phyloP scores from a whole-genome alignment of 768 basidiomycete genomes.

The Trichaptum fuscoviolaceum region DNA sequence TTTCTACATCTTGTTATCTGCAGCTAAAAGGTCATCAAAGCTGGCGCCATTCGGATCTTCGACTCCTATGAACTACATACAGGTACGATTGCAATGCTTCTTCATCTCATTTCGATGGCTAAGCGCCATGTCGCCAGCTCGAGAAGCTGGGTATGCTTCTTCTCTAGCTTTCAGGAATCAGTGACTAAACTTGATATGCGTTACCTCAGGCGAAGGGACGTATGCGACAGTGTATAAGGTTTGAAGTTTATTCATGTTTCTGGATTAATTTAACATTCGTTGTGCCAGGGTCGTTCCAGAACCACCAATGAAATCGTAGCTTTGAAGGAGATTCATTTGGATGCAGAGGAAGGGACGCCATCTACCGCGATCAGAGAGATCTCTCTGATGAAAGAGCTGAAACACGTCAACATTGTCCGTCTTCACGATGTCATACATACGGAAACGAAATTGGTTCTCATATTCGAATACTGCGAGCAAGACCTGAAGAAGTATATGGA shows the following conservation, averaged over 20 bases:
- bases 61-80: slow-evolving; percentile 50
- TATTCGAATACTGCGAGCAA: slow-evolving; percentile 98
- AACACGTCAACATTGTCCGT: slow-evolving; percentile 97
- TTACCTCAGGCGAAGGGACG: slow-evolving; percentile 70
- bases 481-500: slow-evolving; percentile 99
- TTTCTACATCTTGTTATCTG: slow-evolving; percentile 4
- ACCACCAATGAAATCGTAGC: slow-evolving; percentile 99
- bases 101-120: not conserved
- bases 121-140: slow-evolving; percentile 38
- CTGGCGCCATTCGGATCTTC: slow-evolving; percentile 4
- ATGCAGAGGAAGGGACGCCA: slow-evolving; percentile 98
- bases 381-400: slow-evolving; percentile 98
- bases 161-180: not conserved
- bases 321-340: slow-evolving; percentile 97
- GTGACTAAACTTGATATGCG: slow-evolving; percentile 9
- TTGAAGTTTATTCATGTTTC: slow-evolving; percentile 11
- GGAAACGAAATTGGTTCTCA: slow-evolving; percentile 94
- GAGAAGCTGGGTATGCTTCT: slow-evolving; percentile 72
- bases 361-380: slow-evolving; percentile 99
- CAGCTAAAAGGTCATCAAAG: not conserved
- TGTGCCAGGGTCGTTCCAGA: slow-evolving; percentile 81
- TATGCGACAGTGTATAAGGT: slow-evolving; percentile 99
- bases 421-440: slow-evolving; percentile 99
- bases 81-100: slow-evolving; percentile 29
- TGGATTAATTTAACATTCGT: not conserved